Evolutionary conservation across 345 rosid species (phyloP).

Genomic region (Erucastrum elatum): DNA sequence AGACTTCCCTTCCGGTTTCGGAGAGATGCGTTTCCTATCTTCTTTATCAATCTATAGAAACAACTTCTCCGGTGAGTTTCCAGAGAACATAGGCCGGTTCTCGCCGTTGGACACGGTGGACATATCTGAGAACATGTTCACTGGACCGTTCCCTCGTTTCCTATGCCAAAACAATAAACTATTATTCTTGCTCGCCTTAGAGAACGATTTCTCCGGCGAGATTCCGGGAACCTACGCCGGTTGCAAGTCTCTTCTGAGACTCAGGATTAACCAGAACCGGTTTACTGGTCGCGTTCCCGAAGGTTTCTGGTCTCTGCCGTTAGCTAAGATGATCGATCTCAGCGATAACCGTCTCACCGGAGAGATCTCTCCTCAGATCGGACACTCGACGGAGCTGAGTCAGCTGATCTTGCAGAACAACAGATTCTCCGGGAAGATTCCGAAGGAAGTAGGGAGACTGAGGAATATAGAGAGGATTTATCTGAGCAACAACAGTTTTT

Average conservation of each 20-base stretch:
- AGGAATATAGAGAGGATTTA: slow-evolving; percentile 54
- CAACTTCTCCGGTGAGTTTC: slow-evolving; percentile 74
- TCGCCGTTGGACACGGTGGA: slow-evolving; percentile 60
- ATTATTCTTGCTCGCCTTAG: slow-evolving; percentile 54
- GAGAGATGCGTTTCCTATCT: slow-evolving; percentile 53
- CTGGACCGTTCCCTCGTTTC: slow-evolving; percentile 72
- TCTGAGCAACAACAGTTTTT: slow-evolving; percentile 59
- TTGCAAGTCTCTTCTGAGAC: slow-evolving; percentile 64
- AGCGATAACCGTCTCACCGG: slow-evolving; percentile 68
- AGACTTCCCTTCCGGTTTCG: slow-evolving; percentile 66
- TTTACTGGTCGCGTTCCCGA: slow-evolving; percentile 62
- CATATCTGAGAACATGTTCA: slow-evolving; percentile 77
- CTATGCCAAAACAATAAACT: slow-evolving; percentile 58
- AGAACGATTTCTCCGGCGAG: slow-evolving; percentile 67
- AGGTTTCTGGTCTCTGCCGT: slow-evolving; percentile 72
- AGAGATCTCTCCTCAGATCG: slow-evolving; percentile 52
- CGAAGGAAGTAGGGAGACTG: slow-evolving; percentile 59
- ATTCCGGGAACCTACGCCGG: slow-evolving; percentile 59
- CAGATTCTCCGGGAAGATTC: slow-evolving; percentile 66
- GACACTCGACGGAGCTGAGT: slow-evolving; percentile 47
- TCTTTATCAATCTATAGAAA: slow-evolving; percentile 67
- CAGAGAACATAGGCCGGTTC: slow-evolving; percentile 62
- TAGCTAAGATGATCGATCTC: slow-evolving; percentile 60
- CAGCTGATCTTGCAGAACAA: slow-evolving; percentile 65
- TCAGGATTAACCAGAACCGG: slow-evolving; percentile 60